Percentiles rank a stretch among this genome's conserved stretches.
These are phyloP conservation scores for Kingdonia uniflora DNA, from an alignment of 164 flowering plant genomes.

Conservation along the genomic window DNA sequence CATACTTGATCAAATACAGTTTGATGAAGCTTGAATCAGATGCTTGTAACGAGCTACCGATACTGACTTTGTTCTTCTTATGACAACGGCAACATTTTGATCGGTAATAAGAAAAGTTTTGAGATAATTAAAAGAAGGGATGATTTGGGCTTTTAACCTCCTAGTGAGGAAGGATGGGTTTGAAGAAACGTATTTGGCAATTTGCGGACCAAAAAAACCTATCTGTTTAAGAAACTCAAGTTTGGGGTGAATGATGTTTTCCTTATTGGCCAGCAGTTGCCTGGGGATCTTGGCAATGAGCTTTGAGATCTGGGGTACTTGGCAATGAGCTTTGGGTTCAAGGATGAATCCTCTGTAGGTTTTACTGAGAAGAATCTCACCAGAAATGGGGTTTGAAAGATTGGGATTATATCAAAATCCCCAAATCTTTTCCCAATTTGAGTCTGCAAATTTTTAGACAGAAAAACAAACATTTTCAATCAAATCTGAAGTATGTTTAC, in stretches of 20 bases:
- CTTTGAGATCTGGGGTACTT: constrained; percentile 10
- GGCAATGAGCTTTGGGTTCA: too few species aligned
- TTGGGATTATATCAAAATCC: too few species aligned
- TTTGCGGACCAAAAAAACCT: constrained; percentile 12
- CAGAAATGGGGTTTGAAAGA: too few species aligned
- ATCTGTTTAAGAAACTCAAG: constrained; percentile 23
- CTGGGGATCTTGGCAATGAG: constrained; percentile 10
- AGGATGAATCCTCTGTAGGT: background rate
- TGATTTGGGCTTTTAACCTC: constrained; percentile 18
- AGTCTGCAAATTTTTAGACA: too few species aligned
- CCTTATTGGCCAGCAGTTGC: constrained; percentile 13
- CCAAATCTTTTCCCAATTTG: too few species aligned
- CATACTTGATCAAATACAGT: too few species aligned
- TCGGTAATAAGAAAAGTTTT: constrained; percentile 10
- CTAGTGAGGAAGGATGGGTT: constrained; percentile 6
- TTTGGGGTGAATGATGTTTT: constrained; percentile 27
- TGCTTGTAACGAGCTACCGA: too few species aligned
- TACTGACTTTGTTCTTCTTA: too few species aligned
- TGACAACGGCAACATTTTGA: constrained; percentile 4
- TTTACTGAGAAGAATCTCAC: too few species aligned
- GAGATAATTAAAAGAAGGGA: constrained; percentile 17
- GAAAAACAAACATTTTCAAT: too few species aligned
- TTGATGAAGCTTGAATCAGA: too few species aligned
- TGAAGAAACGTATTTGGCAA: constrained; percentile 5
- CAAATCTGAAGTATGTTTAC: too few species aligned